phyloP scores from a whole-genome alignment of 345 rosid species.

The Populus alba region DNA sequence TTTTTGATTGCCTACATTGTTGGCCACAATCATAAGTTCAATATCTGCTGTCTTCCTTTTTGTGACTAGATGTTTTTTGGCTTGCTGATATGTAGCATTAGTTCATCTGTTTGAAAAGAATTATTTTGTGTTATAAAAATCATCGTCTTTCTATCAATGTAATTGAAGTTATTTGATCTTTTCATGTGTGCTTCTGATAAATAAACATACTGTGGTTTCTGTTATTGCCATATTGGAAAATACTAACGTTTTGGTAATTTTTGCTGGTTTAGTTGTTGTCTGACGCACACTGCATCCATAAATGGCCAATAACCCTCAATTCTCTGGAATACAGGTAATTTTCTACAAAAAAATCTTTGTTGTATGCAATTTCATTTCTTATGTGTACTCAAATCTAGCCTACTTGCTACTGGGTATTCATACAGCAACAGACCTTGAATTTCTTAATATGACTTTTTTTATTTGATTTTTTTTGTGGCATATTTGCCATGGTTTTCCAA shows the following conservation, averaged over 20 bases:
- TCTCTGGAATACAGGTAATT: constrained; percentile 65
- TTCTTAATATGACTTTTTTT: background rate
- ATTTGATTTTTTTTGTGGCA: background rate
- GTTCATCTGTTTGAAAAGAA: background rate
- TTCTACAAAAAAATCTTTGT: too few relatives aligned
- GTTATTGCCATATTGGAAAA: constrained; percentile 7
- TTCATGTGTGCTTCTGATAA: background rate
- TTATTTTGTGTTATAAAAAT: background rate
- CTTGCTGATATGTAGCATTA: background rate
- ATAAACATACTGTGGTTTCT: background rate
- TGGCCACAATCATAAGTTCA: background rate
- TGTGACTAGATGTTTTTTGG: constrained; percentile 4
- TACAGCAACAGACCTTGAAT: background rate
- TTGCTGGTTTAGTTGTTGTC: constrained; percentile 3
- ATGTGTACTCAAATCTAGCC: background rate
- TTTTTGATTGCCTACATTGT: constrained; percentile 7
- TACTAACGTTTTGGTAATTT: constrained; percentile 9
- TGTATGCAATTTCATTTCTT: background rate
- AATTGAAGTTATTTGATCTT: background rate
- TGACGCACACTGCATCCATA: constrained; percentile 27
- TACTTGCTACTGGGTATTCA: background rate
- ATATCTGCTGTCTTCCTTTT: constrained; percentile 4
- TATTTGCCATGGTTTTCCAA: background rate
- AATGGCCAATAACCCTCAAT: constrained; percentile 79
- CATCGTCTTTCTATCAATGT: background rate